These are phyloP conservation scores for Aspergillus viridinutans DNA, from an alignment of 2,329 filamentous ascomycete species.

Conservation along the genomic window DNA sequence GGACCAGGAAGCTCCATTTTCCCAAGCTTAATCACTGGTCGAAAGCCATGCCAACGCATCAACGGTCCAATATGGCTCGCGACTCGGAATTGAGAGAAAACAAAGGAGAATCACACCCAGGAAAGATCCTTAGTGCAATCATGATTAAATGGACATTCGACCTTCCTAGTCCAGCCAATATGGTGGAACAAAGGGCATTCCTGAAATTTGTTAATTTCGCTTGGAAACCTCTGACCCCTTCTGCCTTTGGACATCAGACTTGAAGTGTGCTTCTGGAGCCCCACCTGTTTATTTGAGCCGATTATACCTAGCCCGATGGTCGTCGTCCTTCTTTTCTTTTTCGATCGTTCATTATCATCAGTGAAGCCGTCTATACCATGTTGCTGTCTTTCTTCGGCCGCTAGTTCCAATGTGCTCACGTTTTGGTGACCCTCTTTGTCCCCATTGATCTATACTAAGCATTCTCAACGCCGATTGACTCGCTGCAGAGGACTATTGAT, in stretches of 20 bases:
- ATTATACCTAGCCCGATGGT: conserved; percentile 21
- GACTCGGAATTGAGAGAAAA: conserved; percentile 1
- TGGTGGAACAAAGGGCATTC: not conserved
- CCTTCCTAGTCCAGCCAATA: not conserved
- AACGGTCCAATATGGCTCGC: conserved; percentile 25
- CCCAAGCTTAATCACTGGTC: conserved; percentile 70
- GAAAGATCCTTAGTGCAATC: not conserved
- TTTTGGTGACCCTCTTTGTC: conserved; percentile 7
- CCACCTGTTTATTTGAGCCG: conserved; percentile 30
- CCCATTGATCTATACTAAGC: conserved; percentile 9
- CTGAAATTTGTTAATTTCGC: not conserved
- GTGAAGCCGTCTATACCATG: conserved; percentile 4
- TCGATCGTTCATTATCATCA: not conserved
- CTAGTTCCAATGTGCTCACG: conserved; percentile 9
- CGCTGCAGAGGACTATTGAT: conserved; percentile 3
- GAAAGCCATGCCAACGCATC: conserved; percentile 88
- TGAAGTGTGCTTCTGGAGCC: conserved; percentile 19
- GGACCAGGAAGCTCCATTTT: conserved; percentile 52
- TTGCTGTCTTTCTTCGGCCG: conserved; percentile 8
- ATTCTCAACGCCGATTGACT: not conserved
- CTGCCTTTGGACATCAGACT: conserved; percentile 6
- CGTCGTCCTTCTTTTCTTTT: conserved; percentile 14
- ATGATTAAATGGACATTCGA: not conserved
- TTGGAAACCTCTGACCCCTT: not conserved
- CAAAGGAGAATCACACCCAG: conserved; percentile 3